These are phyloP conservation scores for Senecio squalidus DNA, from an alignment of 140 eudicot genomes.

Conservation along the genomic window DNA sequence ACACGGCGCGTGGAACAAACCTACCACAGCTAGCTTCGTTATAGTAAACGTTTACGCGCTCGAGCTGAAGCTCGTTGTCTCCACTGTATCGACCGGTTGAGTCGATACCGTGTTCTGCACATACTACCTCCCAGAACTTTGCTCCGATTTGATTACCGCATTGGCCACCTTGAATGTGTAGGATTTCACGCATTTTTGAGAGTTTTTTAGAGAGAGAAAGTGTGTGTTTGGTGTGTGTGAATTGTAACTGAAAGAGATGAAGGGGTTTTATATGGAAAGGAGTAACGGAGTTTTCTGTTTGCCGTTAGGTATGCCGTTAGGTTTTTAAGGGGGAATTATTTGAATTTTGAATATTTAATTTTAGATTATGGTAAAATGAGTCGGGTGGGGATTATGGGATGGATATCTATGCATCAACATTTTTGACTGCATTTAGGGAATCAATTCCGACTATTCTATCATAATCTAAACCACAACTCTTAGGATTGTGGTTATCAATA, in stretches of 20 bases:
- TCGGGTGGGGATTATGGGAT: neutral
- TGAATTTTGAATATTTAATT: conserved; percentile 16
- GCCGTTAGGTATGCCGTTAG: conserved; percentile 29
- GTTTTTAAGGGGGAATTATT: conserved; percentile 10
- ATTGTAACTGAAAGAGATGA: conserved; percentile 14
- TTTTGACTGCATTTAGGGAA: too few relatives aligned
- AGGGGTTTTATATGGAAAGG: conserved; percentile 4
- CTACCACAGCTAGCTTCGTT: conserved; percentile 71
- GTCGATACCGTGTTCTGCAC: conserved; percentile 76
- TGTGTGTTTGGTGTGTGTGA: neutral
- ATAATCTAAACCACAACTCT: too few relatives aligned
- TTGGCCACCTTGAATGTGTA: conserved; percentile 72
- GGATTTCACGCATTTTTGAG: conserved; percentile 53
- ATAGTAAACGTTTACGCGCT: conserved; percentile 69
- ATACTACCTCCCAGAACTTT: conserved; percentile 58
- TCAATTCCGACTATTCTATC: too few relatives aligned
- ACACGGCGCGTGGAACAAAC: conserved; percentile 72
- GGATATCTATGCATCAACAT: too few relatives aligned
- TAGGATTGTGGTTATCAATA: too few relatives aligned
- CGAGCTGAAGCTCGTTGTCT: conserved; percentile 53
- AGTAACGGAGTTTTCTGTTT: conserved; percentile 13
- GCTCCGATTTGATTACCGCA: conserved; percentile 77
- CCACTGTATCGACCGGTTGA: conserved; percentile 60
- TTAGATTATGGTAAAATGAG: neutral
- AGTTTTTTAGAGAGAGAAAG: conserved; percentile 2